Conservation (phyloP, 2,329 filamentous ascomycete genomes). For the Akanthomyces dipterigenus region DNA sequence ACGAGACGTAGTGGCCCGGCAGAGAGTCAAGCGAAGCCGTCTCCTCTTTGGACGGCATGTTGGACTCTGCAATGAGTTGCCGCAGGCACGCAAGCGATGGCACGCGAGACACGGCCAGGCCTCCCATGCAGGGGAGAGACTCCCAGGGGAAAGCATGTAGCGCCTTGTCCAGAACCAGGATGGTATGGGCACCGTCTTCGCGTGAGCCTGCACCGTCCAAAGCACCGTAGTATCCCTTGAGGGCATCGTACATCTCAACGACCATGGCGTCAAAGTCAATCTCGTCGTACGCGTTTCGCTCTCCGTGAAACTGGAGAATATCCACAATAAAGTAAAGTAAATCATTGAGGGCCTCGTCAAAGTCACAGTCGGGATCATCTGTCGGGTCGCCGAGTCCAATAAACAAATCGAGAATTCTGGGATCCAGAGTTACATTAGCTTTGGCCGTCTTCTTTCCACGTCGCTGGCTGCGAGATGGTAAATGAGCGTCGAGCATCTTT, state of each 20-base stretch:
- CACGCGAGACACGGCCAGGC: conserved; percentile 74
- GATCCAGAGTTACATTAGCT: conserved; percentile 43
- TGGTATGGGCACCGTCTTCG: conserved; percentile 58
- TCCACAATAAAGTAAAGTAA: conserved; percentile 94
- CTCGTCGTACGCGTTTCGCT: conserved; percentile 94
- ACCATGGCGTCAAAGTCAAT: conserved; percentile 93
- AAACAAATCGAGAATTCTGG: conserved; percentile 75
- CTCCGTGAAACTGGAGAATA: conserved; percentile 92
- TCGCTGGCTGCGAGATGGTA: conserved; percentile 69
- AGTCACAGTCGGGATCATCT: conserved; percentile 57
- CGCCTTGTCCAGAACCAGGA: conserved; percentile 85
- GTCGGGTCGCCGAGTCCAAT: conserved; percentile 73
- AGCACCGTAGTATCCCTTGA: conserved; percentile 66
- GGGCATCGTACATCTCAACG: conserved; percentile 77
- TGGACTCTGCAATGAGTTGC: conserved; percentile 58
- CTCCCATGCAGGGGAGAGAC: conserved; percentile 78
- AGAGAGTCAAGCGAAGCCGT: not conserved
- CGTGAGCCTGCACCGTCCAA: conserved; percentile 32
- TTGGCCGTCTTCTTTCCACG: conserved; percentile 45
- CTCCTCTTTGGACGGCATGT: conserved; percentile 13
- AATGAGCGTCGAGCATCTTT: conserved; percentile 70
- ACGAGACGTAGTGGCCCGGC: conserved; percentile 48
- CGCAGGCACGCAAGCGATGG: conserved; percentile 80
- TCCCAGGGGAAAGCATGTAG: conserved; percentile 95
- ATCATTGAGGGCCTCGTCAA: conserved; percentile 87